phyloP scores from a whole-genome alignment of 1,139 yeast species.

The Tardiomyces depauwii region DNA sequence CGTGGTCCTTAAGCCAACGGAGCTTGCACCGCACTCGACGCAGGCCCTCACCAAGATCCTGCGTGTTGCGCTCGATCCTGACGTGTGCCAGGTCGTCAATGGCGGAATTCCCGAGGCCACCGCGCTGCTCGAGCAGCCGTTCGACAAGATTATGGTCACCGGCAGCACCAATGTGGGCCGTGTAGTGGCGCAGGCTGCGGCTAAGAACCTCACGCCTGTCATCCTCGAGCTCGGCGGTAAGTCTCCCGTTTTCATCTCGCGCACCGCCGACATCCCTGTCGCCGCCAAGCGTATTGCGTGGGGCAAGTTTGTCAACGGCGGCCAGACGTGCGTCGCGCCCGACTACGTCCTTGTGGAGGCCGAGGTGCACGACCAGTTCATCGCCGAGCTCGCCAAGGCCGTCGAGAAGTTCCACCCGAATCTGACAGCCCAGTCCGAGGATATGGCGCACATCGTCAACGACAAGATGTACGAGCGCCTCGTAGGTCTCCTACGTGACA shows the following conservation, averaged over 20 bases:
- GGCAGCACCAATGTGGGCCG: conserved; percentile 73
- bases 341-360: conserved; percentile 69
- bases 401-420: conserved; percentile 39
- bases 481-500: conserved; percentile 31
- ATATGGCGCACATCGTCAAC: conserved; percentile 56
- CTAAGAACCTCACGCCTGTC: conserved; percentile 70
- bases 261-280: conserved; percentile 32
- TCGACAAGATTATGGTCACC: conserved; percentile 79
- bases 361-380: conserved; percentile 42
- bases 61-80: conserved; percentile 40
- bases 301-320: conserved; percentile 72
- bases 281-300: conserved; percentile 61
- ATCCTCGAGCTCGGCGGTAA: conserved; percentile 86
- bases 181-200: conserved; percentile 71
- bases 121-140: conserved; percentile 50
- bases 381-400: conserved; percentile 33
- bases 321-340: conserved; percentile 85
- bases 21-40: conserved; percentile 56
- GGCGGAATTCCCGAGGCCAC: conserved; percentile 71
- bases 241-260: conserved; percentile 67
- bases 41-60: conserved; percentile 46
- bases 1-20: conserved; percentile 74
- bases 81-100: conserved; percentile 49
- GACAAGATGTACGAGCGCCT: conserved; percentile 47
- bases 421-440: conserved; percentile 22